A percentile compares a stretch with the other conserved stretches of the same genome.
These are phyloP conservation scores for Dictyostelium discoideum DNA, from an alignment of 78 protist genomes.

Conservation along the genomic window DNA sequence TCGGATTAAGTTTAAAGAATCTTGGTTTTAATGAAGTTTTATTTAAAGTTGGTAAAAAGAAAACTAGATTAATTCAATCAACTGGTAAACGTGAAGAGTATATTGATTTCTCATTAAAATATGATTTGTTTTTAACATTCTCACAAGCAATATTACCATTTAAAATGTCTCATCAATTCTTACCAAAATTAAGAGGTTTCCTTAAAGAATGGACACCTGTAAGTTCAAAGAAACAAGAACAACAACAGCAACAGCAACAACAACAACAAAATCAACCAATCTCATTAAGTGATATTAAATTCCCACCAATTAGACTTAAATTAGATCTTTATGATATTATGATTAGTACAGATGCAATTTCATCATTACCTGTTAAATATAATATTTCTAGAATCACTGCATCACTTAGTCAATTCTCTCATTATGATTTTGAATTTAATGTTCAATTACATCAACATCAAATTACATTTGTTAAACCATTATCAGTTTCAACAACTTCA, in stretches of 20 bases:
- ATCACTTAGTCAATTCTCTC: conserved; percentile 43
- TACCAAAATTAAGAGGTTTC: conserved; percentile 63
- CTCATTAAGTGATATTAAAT: background rate
- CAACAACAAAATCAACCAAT: background rate
- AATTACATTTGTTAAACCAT: conserved; percentile 25
- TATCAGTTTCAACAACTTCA: background rate
- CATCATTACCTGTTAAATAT: conserved; percentile 60
- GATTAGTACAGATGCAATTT: conserved; percentile 47
- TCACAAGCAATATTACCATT: conserved; percentile 53
- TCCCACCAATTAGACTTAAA: conserved; percentile 66
- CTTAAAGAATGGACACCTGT: conserved; percentile 66
- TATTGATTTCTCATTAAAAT: conserved; percentile 64
- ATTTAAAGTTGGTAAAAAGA: conserved; percentile 71
- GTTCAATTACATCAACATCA: conserved; percentile 76
- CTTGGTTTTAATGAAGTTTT: conserved; percentile 55
- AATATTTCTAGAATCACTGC: conserved; percentile 60
- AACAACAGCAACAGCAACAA: background rate
- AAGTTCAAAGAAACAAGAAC: background rate
- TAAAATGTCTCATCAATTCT: conserved; percentile 77
- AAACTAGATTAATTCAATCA: conserved; percentile 28
- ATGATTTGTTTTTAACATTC: conserved; percentile 56
- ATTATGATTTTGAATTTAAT: conserved; percentile 44
- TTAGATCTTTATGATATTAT: conserved; percentile 67
- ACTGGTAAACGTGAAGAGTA: conserved; percentile 73
- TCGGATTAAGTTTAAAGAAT: conserved; percentile 29